Conservation (phyloP, 2,329 filamentous ascomycete genomes). For the Achaetomium macrosporum region DNA sequence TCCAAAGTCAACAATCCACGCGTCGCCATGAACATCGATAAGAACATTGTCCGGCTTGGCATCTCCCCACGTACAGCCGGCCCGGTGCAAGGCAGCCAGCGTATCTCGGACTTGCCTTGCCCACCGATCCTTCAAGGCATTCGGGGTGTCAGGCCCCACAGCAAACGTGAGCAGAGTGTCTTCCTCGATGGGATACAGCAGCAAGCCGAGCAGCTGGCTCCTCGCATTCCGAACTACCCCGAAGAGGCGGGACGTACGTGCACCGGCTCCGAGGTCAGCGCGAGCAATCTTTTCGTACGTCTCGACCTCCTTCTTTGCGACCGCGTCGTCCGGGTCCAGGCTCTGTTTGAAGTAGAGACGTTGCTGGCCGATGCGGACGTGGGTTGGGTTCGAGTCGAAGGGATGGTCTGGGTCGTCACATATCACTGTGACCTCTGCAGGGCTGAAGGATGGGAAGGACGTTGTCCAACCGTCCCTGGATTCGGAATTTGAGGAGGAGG, state of each 20-base stretch:
- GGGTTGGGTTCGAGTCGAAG: conserved; percentile 1
- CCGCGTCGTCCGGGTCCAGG: neutral
- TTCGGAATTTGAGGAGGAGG: neutral
- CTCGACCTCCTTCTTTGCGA: conserved; percentile 1
- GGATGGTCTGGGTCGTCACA: conserved; percentile 2
- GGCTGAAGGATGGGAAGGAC: conserved; percentile 4
- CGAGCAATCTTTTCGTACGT: conserved; percentile 7
- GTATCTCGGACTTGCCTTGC: no score
- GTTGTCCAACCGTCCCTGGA: neutral
- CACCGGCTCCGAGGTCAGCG: neutral
- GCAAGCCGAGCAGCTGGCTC: conserved; percentile 2
- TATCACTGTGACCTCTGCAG: neutral
- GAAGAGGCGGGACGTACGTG: conserved; percentile 4
- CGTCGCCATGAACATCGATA: conserved; percentile 26
- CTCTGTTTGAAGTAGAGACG: neutral
- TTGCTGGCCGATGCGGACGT: conserved; percentile 2
- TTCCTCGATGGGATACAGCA: conserved; percentile 5
- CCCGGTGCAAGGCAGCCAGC: neutral
- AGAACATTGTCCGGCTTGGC: conserved; percentile 30
- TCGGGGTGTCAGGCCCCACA: neutral
- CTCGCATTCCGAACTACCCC: conserved; percentile 4
- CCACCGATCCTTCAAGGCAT: no score
- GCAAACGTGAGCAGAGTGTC: neutral
- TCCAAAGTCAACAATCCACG: conserved; percentile 30
- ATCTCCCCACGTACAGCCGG: conserved; percentile 27